phyloP scores from a whole-genome alignment of 1,139 yeast species.

The Debaryomyces fabryi region DNA sequence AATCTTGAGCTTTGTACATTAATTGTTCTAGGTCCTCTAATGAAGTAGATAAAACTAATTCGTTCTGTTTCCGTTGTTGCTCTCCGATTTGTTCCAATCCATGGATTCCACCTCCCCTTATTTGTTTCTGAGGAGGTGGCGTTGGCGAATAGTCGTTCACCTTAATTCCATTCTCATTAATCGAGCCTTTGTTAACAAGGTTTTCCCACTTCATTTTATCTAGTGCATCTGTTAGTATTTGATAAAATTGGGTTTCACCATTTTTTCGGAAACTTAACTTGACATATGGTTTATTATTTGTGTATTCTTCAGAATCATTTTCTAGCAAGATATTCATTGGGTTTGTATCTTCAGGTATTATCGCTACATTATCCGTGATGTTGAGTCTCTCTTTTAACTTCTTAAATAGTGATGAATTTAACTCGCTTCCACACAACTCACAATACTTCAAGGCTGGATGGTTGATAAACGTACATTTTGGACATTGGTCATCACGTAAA shows the following conservation, averaged over 20 bases:
- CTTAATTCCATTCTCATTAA: constrained; percentile 42
- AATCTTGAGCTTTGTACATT: constrained; percentile 76
- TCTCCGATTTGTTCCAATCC: constrained; percentile 68
- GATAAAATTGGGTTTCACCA: constrained; percentile 54
- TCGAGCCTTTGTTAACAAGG: constrained; percentile 37
- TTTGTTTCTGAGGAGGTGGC: constrained; percentile 13
- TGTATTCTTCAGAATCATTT: constrained; percentile 33
- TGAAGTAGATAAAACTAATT: constrained; percentile 65
- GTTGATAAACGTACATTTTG: constrained; percentile 82
- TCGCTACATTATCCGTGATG: constrained; percentile 2
- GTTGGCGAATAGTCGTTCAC: constrained; percentile 16
- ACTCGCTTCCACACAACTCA: constrained; percentile 79
- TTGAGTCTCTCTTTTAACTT: constrained; percentile 4
- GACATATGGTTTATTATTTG: constrained; percentile 39
- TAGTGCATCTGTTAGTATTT: constrained; percentile 42
- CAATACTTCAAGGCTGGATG: constrained; percentile 79
- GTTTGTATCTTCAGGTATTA: constrained; percentile 14
- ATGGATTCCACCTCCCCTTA: constrained; percentile 57
- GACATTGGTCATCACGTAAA: constrained; percentile 56
- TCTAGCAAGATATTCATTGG: constrained; percentile 31
- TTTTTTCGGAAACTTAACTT: constrained; percentile 67
- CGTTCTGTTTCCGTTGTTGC: constrained; percentile 59
- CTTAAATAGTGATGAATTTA: constrained; percentile 30
- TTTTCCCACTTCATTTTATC: constrained; percentile 52
- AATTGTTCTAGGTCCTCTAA: constrained; percentile 76